Conservation (phyloP, 257 asterid species). For the Solanum phureja region DNA sequence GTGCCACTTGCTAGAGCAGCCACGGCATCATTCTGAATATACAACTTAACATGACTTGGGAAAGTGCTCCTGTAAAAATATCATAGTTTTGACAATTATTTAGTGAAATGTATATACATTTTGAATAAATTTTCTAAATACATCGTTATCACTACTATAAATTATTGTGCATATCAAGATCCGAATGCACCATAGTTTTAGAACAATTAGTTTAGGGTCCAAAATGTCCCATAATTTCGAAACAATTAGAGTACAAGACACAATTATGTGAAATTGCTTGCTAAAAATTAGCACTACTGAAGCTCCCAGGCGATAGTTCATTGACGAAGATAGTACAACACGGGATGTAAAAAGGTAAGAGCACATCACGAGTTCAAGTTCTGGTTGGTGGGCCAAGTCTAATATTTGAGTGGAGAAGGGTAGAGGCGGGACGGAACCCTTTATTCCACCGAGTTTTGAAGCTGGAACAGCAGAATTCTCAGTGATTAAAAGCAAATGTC, state of each 20-base stretch:
- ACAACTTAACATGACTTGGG: slow-evolving; percentile 53
- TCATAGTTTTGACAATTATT: neutral
- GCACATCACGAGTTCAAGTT: neutral
- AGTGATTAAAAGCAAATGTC: neutral
- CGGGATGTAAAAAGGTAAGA: neutral
- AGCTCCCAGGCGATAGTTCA: neutral
- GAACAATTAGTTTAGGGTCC: neutral
- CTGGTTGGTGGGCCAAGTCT: neutral
- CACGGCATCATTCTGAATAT: slow-evolving; percentile 86
- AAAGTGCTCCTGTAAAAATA: slow-evolving; percentile 48
- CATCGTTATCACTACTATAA: neutral
- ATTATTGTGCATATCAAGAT: neutral
- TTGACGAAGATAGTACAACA: neutral
- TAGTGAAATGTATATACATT: neutral
- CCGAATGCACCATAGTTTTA: neutral
- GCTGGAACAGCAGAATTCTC: neutral
- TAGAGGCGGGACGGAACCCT: neutral
- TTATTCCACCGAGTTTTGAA: neutral
- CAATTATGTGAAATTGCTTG: neutral
- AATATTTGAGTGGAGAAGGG: neutral
- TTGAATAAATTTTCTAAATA: neutral
- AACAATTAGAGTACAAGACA: neutral
- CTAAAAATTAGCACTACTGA: neutral
- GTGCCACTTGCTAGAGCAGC: slow-evolving; percentile 99
- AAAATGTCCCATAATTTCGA: neutral